phyloP scores from a whole-genome alignment of 129 eudicot genomes.

The Lonicera japonica region DNA sequence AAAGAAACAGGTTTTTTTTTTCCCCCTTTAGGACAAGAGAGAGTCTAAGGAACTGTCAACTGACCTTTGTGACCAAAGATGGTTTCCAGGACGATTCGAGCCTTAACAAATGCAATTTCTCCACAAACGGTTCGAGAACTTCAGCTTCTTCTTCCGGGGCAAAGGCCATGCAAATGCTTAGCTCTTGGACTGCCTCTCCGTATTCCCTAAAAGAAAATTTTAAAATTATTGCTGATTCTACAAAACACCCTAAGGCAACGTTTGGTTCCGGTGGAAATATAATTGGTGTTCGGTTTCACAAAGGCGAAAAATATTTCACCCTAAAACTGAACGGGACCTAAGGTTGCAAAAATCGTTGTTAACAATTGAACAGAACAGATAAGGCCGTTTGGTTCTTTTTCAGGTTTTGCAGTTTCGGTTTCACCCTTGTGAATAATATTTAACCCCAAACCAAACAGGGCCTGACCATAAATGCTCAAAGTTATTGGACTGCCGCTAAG shows the following conservation, averaged over 20 bases:
- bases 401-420: too few relatives aligned
- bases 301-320: too few relatives aligned
- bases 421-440: too few relatives aligned
- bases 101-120: conserved; percentile 72
- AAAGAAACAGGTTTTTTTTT: too few relatives aligned
- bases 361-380: too few relatives aligned
- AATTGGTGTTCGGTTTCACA: background rate
- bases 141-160: conserved; percentile 94
- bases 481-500: too few relatives aligned
- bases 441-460: background rate
- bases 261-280: too few relatives aligned
- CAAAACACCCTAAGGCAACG: too few relatives aligned
- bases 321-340: too few relatives aligned
- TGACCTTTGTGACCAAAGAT: conserved; percentile 48
- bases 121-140: conserved; percentile 79
- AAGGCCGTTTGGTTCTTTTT: too few relatives aligned
- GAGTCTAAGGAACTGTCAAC: conserved; percentile 32
- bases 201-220: conserved; percentile 55
- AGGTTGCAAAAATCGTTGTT: too few relatives aligned
- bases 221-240: too few relatives aligned
- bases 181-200: conserved; percentile 84
- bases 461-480: background rate
- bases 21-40: conserved; percentile 14
- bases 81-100: conserved; percentile 79
- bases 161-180: conserved; percentile 94